Evolutionary conservation across 148 eudicot species (phyloP).

Genomic region (Persicaria tinctoria): DNA sequence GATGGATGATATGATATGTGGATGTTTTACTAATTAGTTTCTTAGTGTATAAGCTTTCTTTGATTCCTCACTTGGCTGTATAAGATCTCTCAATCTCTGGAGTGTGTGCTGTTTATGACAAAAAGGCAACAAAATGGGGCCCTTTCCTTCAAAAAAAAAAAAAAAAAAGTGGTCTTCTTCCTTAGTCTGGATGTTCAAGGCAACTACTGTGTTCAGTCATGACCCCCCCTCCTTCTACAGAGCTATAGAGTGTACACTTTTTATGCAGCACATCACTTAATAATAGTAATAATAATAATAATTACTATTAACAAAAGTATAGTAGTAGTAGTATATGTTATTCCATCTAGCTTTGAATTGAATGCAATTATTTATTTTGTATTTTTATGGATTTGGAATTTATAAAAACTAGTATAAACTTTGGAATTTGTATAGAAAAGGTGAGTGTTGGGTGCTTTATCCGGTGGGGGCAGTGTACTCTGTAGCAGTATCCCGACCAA

Average conservation of each 20-base stretch:
- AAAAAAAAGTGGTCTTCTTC: not conserved
- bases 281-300: not conserved
- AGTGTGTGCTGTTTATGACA: not conserved
- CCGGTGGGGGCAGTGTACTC: not conserved
- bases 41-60: slow-evolving; percentile 39
- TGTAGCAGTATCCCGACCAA: slow-evolving; percentile 10
- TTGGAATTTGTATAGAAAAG: not conserved
- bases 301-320: no score
- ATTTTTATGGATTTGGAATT: not conserved
- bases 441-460: slow-evolving; percentile 6
- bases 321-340: not conserved
- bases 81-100: not conserved
- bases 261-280: not conserved
- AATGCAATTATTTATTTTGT: not conserved
- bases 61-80: not conserved
- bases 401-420: not conserved
- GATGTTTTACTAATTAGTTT: slow-evolving; percentile 2
- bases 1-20: slow-evolving; percentile 13
- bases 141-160: not conserved
- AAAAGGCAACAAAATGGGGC: not conserved
- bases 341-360: slow-evolving; percentile 1
- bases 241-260: not conserved
- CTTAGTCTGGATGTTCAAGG: slow-evolving; percentile 14
- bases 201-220: slow-evolving; percentile 7
- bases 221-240: not conserved